Conservation (phyloP, 2,329 filamentous ascomycete species). For the Aspergillus thermomutatus region DNA sequence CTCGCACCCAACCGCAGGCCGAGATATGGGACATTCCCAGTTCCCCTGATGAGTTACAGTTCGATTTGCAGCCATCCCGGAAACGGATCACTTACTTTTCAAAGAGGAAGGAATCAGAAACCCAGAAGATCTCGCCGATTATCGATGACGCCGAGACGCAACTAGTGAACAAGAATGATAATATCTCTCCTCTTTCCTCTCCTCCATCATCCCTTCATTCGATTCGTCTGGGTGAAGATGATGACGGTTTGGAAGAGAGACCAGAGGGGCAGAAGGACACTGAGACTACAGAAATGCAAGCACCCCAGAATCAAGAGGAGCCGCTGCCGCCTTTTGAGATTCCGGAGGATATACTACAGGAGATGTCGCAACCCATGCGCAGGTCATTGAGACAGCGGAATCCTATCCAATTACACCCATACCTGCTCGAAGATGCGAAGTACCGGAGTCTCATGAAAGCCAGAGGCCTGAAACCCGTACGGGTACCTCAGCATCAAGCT, state of each 20-base stretch:
- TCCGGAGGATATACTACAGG: constrained; percentile 24
- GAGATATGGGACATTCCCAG: constrained; percentile 26
- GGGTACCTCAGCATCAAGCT: constrained; percentile 23
- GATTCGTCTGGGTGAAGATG: constrained; percentile 4
- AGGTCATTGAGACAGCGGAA: constrained; percentile 43
- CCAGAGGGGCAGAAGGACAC: not conserved
- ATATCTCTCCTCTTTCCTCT: constrained; percentile 37
- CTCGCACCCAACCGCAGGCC: constrained; percentile 9
- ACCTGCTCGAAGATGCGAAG: constrained; percentile 44
- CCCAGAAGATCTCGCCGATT: not conserved
- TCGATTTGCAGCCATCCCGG: constrained; percentile 22
- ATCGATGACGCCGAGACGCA: constrained; percentile 1
- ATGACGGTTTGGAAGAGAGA: not conserved
- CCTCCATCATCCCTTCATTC: constrained; percentile 30
- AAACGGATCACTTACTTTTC: constrained; percentile 9
- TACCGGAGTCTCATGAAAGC: constrained; percentile 41
- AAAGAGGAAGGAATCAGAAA: not conserved
- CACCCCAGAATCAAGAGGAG: constrained; percentile 10
- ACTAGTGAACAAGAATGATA: constrained; percentile 13
- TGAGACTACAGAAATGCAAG: not conserved
- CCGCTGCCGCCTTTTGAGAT: constrained; percentile 22
- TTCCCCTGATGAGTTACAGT: constrained; percentile 38
- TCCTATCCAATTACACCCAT: constrained; percentile 49
- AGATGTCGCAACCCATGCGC: constrained; percentile 25
- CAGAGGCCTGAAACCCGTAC: constrained; percentile 43